Percentiles rank a stretch among this genome's conserved stretches.
These are phyloP conservation scores for Oryza meridionalis DNA, from an alignment of 176 grass and related monocot genomes.

Conservation along the genomic window DNA sequence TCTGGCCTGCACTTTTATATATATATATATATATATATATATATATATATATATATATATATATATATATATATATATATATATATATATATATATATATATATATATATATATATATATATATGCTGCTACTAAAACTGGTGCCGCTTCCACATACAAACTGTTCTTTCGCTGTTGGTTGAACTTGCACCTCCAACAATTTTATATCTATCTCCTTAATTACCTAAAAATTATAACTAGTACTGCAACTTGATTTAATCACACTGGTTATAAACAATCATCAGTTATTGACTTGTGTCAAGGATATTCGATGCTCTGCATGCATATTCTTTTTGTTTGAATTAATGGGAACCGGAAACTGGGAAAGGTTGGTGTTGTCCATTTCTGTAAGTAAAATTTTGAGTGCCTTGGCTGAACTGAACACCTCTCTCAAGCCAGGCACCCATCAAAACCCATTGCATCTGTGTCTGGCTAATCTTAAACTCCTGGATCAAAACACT, in stretches of 20 bases:
- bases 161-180: neutral
- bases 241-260: neutral
- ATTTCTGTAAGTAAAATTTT: constrained; percentile 35
- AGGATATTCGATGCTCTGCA: neutral
- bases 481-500: constrained; percentile 9
- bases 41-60: no score
- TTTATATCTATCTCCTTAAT: neutral
- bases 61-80: no score
- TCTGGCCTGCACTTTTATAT: neutral
- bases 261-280: neutral
- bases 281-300: neutral
- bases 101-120: no score
- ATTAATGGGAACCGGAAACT: neutral
- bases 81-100: no score
- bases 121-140: neutral
- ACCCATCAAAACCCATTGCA: neutral
- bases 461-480: neutral
- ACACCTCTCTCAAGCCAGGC: constrained; percentile 4
- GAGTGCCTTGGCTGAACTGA: constrained; percentile 41
- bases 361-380: constrained; percentile 1
- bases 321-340: neutral
- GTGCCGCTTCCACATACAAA: neutral
- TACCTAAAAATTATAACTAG: neutral
- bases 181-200: neutral
- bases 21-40: no score